These are phyloP conservation scores for Nannochloropsis granulata DNA, from an alignment of 108 stramenopile species.

Conservation along the genomic window DNA sequence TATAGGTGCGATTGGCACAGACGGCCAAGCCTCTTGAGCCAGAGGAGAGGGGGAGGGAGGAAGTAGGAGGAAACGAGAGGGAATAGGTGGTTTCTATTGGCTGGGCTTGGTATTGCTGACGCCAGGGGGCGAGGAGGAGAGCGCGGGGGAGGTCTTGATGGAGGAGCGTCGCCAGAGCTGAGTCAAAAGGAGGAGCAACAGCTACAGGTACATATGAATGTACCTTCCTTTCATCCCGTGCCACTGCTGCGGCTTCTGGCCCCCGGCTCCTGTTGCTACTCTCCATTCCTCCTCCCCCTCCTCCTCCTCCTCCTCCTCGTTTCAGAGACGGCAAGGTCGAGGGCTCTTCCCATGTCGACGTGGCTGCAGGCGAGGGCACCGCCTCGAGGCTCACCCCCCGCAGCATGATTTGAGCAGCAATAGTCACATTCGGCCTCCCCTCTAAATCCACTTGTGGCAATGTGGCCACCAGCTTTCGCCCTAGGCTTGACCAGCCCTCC, in stretches of 20 bases:
- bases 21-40: not conserved
- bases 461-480: not conserved
- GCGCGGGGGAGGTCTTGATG: not conserved
- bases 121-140: not conserved
- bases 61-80: not conserved
- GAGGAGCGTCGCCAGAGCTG: not conserved
- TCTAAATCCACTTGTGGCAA: not conserved
- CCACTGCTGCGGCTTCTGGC: not conserved
- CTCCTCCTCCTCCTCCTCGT: not conserved
- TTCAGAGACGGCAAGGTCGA: too few species aligned
- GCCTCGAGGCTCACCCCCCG: not conserved
- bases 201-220: not conserved
- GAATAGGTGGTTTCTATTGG: not conserved
- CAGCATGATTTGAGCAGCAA: slow-evolving; percentile 6
- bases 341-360: too few species aligned
- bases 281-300: not conserved
- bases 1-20: slow-evolving; percentile 16
- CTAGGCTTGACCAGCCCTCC: not conserved
- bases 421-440: not conserved
- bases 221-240: not conserved
- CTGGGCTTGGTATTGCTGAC: not conserved
- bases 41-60: not conserved
- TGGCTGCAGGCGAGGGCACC: too few species aligned
- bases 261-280: not conserved
- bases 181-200: not conserved